Base-by-base conservation (phyloP, 257 asterid species). In the Haberlea rhodopensis region DNA sequence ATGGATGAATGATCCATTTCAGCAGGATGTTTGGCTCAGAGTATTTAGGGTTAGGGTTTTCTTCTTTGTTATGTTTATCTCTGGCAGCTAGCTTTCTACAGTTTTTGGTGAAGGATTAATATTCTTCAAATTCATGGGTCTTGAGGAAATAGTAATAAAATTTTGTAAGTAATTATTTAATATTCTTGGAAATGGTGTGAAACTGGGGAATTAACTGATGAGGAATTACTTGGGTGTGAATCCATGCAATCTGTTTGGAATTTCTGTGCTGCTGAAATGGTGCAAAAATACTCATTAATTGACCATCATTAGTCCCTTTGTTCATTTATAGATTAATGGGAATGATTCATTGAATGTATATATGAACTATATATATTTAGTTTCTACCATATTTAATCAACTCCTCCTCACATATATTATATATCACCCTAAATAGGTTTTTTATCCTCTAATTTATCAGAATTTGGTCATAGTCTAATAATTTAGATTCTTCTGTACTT, bases 11-110 rank as follows among this genome's bases (percentile, higher is more conserved):
- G 51, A 43, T 43, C 19, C 15, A 3, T 43, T 40, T 43, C 19
- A 32, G 40, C 2, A 32, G 40, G 11, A 32, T 32, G 40, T 10
- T 7, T 5, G 19, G 28, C 62, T 27, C 20, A 4, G 55, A 48
- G 58, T 6, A 0, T 61, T 57, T 81, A 83, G 86, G 86, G 82
- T 83, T 81, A 81, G 82, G 87, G 85, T 73, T 81, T 71, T 20
- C 62, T 70, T n/a, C 23, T 32, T 61, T 21, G 19, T 26, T 69
- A 52, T 53, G 51, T 16, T 10, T n/a, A 5, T 24, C 9, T 58
- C 3, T 26, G 24, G 18, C 8, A 19, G 18, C 22, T 18, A 20
- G 25, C 23, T 51, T 22, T 15, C 19, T 22, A 7, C 21, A 15
- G 28, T 45, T 55, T 40, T 63, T 40, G 34, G 25, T 24, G 27